These are phyloP conservation scores for Leucocoprinus birnbaumii DNA, from an alignment of 768 basidiomycete species.

Conservation along the genomic window DNA sequence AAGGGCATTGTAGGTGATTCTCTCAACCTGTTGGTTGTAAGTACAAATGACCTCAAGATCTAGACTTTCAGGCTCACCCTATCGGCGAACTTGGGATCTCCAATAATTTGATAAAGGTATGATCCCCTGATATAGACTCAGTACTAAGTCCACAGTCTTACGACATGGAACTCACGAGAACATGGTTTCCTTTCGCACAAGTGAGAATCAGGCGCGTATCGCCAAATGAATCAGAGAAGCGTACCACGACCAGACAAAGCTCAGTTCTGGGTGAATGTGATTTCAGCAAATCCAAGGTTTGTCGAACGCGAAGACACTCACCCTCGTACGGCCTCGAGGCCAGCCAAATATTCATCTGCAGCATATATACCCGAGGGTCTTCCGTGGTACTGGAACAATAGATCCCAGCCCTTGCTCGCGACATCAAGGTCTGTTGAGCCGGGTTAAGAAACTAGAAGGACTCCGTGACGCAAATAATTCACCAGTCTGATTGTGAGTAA, in stretches of 20 bases:
- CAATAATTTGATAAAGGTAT: slow-evolving; percentile 53
- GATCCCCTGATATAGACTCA: slow-evolving; percentile 35
- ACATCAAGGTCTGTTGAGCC: slow-evolving; percentile 51
- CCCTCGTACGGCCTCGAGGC: slow-evolving; percentile 53
- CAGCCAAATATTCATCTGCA: slow-evolving; percentile 56
- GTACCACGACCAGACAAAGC: slow-evolving; percentile 49
- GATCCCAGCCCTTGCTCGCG: slow-evolving; percentile 51
- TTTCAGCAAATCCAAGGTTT: neutral
- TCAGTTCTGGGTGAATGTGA: slow-evolving; percentile 37
- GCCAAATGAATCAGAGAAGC: slow-evolving; percentile 14
- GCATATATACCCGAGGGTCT: slow-evolving; percentile 53
- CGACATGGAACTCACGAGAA: slow-evolving; percentile 41
- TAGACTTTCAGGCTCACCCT: slow-evolving; percentile 27
- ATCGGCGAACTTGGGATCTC: slow-evolving; percentile 49
- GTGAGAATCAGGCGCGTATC: neutral
- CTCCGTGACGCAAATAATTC: neutral
- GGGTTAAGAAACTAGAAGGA: no score
- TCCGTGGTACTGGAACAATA: slow-evolving; percentile 57
- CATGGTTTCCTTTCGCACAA: slow-evolving; percentile 48
- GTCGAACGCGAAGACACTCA: no score
- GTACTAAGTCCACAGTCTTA: no score
- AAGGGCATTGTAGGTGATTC: slow-evolving; percentile 50
- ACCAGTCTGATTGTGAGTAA: slow-evolving; percentile 58
- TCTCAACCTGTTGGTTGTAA: slow-evolving; percentile 29
- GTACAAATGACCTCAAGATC: neutral